Base-by-base conservation (phyloP, 495 filamentous ascomycete genomes). In the Lentithecium fluviatile region DNA sequence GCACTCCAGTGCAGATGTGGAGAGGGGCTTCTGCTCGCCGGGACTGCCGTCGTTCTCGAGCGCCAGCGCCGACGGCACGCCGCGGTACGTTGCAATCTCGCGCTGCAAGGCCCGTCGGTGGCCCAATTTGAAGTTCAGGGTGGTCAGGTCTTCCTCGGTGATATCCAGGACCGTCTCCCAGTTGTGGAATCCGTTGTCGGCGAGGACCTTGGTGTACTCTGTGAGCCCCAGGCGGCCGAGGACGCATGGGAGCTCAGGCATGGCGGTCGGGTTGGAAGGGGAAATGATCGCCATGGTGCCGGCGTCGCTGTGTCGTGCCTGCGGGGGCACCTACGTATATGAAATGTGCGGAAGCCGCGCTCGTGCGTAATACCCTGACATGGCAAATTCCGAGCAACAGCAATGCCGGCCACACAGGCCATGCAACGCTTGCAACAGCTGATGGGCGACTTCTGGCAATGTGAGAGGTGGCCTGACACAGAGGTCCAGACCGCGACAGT, bases 151-250 rank as follows among this genome's bases (percentile, higher is more conserved):
- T 1, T 70, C 52, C 36, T 70, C 68, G 4, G 68, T 66, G 23
- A 70, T 70, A 50, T 68, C 65, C 15, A 60, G 55, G 3, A 70
- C 62, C 1, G 58, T 63, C 17, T 68, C 59, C 68, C 68, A 68
- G 24, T 7, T 59, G 25, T 58, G 26, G 37, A 70, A 70, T 7
- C 67, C 67, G 40, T 70, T 63, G 6, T 58, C 45, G 20, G 43
- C 12, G 11, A 70, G 58, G 5, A n/a, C 24, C 0, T 55, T 37
- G 15, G 34, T 21, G 25, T 70, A 70, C 17, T 52, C 25, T 13
- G 19, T 50, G n/a, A 67, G 48, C 12, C 60, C 55, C 7, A 64
- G 48, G 0, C 65, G 59, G 8, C 25, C 50, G n/a, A 67, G 50
- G 26, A 63, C 46, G 6, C 56, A 49, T 12, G 34, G 5, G 19